Evolutionary conservation across 164 flowering plant genomes (phyloP).

Genomic region (Dillenia suffruticosa): DNA sequence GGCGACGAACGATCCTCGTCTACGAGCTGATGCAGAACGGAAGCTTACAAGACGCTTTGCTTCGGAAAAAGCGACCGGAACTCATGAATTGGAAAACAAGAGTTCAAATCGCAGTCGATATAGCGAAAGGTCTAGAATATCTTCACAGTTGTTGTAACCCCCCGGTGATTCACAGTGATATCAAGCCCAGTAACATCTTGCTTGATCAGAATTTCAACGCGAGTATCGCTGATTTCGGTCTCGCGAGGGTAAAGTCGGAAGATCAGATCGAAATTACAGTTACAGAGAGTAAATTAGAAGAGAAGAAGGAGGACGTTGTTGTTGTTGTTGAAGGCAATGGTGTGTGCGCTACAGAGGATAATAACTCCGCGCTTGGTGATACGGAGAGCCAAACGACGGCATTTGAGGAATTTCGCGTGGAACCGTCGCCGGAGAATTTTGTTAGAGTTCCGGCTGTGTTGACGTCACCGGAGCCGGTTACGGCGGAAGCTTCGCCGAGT

Average conservation of each 20-base stretch:
- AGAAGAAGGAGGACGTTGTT: not conserved
- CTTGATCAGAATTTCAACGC: constrained; percentile 62
- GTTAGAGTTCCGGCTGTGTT: constrained; percentile 33
- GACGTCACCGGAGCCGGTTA: constrained; percentile 34
- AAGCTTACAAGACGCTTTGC: constrained; percentile 76
- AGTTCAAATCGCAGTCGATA: constrained; percentile 35
- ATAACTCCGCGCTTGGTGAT: constrained; percentile 65
- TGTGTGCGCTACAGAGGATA: constrained; percentile 28
- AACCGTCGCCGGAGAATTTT: constrained; percentile 48
- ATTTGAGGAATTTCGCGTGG: constrained; percentile 48
- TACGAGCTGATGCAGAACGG: constrained; percentile 83
- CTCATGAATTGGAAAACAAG: constrained; percentile 58
- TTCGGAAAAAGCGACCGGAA: constrained; percentile 58
- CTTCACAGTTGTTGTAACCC: constrained; percentile 43
- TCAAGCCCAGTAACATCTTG: constrained; percentile 86
- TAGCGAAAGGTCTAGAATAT: constrained; percentile 62
- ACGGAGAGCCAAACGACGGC: constrained; percentile 60
- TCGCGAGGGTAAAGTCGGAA: constrained; percentile 25
- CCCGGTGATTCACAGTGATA: constrained; percentile 84
- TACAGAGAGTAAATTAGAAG: no score
- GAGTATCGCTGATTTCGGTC: constrained; percentile 82
- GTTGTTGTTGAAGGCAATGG: constrained; percentile 17
- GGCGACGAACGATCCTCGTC: constrained; percentile 44
- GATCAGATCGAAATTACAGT: no score
- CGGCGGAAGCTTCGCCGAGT: constrained; percentile 43